Base-by-base conservation (phyloP, 768 basidiomycete genomes). In the Lactarius indigo region DNA sequence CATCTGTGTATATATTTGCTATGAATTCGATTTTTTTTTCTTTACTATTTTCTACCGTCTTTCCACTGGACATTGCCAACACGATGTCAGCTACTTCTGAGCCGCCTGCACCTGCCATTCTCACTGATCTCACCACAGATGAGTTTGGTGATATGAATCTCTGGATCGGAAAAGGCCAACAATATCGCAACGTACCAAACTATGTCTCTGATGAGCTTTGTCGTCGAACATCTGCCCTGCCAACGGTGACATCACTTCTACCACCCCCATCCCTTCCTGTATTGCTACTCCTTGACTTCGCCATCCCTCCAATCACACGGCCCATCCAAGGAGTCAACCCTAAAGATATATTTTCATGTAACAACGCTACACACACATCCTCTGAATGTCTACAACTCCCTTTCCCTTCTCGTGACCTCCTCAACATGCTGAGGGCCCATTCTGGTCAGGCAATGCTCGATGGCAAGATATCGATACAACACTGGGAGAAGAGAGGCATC, bases 81-180 rank as follows among this genome's bases (percentile, higher is more conserved):
- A 8, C 7, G 31, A 33, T 33, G 31, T 33, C 7, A 33, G 31
- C 31, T 33, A 1, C 31, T 33, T 33, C 31, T 33, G 31, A 33
- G 31, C 31, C 3, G 3, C 31, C 1, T 9, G 15, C 1, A 5
- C 15, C 39, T 3, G 15, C 0, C 3, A 5, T 39, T 0, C 2
- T 28, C 26, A 23, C 23, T 13, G 52, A 54, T 30, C 52, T 54
- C 30, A 54, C 52, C 2, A 17, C 26, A 12, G 52, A 54, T 28
- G 12, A 26, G 52, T 30, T 26, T 7, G 52, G 52, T 17, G 23
- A 23, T 9, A 8, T 28, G 1, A 30, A 54, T 18, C 52, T 28
- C 9, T 54, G 52, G 52, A 54, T 54, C 15, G 26, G 52, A 3
- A 13, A 54, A 54, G 52, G 30, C 4, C 28, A 54, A 28, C 4